Conservation (phyloP, 495 filamentous ascomycete species). For the Hypoxylon perforatum region DNA sequence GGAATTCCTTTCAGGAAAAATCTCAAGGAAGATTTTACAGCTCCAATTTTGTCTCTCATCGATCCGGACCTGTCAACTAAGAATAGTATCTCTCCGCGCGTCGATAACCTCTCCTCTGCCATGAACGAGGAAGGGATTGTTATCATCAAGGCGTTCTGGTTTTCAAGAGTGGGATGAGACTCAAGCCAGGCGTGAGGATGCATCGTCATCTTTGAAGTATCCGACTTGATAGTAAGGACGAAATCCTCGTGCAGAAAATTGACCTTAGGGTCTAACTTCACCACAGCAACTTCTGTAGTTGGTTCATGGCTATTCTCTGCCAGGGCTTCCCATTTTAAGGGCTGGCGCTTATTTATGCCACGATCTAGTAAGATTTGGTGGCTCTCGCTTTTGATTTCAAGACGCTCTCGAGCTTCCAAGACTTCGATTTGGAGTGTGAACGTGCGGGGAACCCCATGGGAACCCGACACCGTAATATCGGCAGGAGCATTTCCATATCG, state of each 20-base stretch:
- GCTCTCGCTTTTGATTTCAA: neutral
- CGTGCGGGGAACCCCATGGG: constrained; percentile 29
- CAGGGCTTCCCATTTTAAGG: neutral
- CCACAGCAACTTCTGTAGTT: neutral
- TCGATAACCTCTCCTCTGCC: constrained; percentile 40
- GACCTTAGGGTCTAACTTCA: neutral
- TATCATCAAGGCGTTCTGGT: constrained; percentile 65
- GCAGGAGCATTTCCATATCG: constrained; percentile 59
- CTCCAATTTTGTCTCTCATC: constrained; percentile 63
- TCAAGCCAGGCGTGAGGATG: constrained; percentile 62
- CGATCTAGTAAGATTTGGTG: constrained; percentile 11
- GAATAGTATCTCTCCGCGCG: constrained; percentile 66
- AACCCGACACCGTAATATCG: constrained; percentile 49
- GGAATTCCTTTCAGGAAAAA: constrained; percentile 70
- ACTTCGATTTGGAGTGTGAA: constrained; percentile 28
- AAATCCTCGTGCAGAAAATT: neutral
- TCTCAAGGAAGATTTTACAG: constrained; percentile 61
- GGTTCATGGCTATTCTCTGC: neutral
- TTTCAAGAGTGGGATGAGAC: constrained; percentile 57
- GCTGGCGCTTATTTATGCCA: neutral
- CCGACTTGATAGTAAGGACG: neutral
- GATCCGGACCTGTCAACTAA: constrained; percentile 67
- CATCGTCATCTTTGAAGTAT: too few species aligned
- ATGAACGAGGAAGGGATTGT: constrained; percentile 64
- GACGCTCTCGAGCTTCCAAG: neutral